Base-by-base conservation (phyloP, 129 eudicot genomes). In the Ambrosia artemisiifolia region DNA sequence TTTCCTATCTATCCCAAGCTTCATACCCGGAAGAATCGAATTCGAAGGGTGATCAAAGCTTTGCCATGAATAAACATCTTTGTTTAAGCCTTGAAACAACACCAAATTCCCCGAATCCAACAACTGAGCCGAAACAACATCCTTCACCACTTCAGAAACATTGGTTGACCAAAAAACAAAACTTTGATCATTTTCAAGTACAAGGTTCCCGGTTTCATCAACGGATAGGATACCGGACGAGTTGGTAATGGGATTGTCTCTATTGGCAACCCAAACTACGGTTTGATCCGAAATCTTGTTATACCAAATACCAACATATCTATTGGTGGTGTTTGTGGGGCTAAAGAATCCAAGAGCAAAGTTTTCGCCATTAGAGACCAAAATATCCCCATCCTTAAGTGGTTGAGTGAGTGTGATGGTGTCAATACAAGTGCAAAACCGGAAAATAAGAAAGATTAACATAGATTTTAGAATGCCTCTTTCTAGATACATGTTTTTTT, bases 281-380 rank as follows among this genome's bases (percentile, higher is more conserved):
- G 81, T 83, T 55, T 67, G 81, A 44, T 83, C 87, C 0, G 79
- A 75, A 71, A 83, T 77, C 50, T 71, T 83, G 75, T 83, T 75
- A 12, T 79, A 83, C 87, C 87, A 83, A 5, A 83, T 83, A 55
- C 87, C 87, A 7, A 79, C 78, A 18, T 83, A 83, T 34, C 87
- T 73, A 66, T 76, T 82, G 75, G 40, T 75, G 34, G 84, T 59
- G 38, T 65, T 75, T 55, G 18, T 12, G 50, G 78, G 83, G 76
- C 81, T 80, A 62, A 81, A 85, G 72, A 83, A 83, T 12, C 84
- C 88, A 12, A 83, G 84, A 1, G 81, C 79, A 63, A 83, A 83
- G 7, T 4, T 67, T 62, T 64, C 77, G 3, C 77, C 80, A 33
- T 7, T 67, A 0, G 87, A 83, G 70, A 83, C 82, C 65, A 83